Conservation (phyloP, 306 rosid species). For the Prunus fruticosa region DNA sequence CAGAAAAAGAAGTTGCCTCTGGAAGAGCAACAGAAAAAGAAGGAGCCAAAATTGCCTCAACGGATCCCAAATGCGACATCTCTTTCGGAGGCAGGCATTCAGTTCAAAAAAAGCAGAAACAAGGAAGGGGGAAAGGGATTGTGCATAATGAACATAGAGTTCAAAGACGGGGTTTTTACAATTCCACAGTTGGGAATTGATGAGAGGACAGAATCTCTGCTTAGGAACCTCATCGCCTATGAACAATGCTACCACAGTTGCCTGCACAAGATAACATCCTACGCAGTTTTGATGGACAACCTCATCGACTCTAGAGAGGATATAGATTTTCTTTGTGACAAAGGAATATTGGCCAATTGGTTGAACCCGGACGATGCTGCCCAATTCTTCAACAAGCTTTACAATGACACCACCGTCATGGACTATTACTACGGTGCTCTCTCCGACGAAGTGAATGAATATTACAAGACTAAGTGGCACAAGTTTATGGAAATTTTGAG, state of each 20-base stretch:
- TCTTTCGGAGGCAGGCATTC: slow-evolving; percentile 10
- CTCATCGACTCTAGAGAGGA: not conserved
- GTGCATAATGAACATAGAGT: slow-evolving; percentile 2
- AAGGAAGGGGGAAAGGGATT: rapidly evolving
- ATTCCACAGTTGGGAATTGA: slow-evolving; percentile 13
- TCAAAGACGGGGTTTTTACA: not conserved
- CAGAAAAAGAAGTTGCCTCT: rapidly evolving
- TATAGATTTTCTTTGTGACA: slow-evolving; percentile 7
- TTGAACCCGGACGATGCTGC: slow-evolving; percentile 9
- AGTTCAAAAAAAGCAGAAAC: not conserved
- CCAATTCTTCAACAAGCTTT: slow-evolving; percentile 6
- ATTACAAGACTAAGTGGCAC: rapidly evolving
- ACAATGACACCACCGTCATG: slow-evolving; percentile 14
- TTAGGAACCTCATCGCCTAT: slow-evolving; percentile 1
- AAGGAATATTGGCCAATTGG: not conserved
- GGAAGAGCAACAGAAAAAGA: no score
- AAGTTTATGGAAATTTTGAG: not conserved
- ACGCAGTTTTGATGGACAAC: slow-evolving; percentile 17
- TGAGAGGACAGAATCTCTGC: slow-evolving; percentile 5
- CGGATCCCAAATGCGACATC: not conserved
- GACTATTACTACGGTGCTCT: not conserved
- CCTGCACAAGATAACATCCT: slow-evolving; percentile 6
- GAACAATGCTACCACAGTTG: slow-evolving; percentile 17
- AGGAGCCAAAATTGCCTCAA: not conserved
- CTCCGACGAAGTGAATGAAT: rapidly evolving